These are phyloP conservation scores for Periconia macrospinosa DNA, from an alignment of 2,329 filamentous ascomycete genomes.

Conservation along the genomic window DNA sequence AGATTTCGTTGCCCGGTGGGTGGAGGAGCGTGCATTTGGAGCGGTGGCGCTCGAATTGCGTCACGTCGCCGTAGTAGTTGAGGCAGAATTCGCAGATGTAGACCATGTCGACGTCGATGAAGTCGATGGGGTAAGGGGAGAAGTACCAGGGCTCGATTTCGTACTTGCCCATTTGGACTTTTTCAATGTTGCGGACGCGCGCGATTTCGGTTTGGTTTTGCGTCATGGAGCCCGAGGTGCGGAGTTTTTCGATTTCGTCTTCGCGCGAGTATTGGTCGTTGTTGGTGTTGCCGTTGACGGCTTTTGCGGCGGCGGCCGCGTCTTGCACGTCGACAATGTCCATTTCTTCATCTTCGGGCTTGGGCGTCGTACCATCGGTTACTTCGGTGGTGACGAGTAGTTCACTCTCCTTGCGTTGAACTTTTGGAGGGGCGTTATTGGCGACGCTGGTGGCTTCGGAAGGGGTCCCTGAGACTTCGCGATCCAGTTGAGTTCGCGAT, in stretches of 20 bases:
- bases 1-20: conserved; percentile 96
- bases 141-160: conserved; percentile 99
- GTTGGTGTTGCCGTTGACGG: conserved; percentile 49
- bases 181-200: conserved; percentile 90
- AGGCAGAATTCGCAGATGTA: conserved; percentile 98
- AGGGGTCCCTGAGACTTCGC: conserved; percentile 59
- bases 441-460: conserved; percentile 52
- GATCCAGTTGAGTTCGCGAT: conserved; percentile 49
- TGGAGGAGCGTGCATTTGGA: conserved; percentile 88
- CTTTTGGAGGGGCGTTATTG: conserved; percentile 51
- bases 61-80: conserved; percentile 81
- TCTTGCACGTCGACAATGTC: conserved; percentile 57
- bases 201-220: conserved; percentile 97
- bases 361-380: conserved; percentile 50
- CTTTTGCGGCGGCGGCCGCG: conserved; percentile 56
- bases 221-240: conserved; percentile 96
- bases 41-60: conserved; percentile 82
- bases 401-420: conserved; percentile 58
- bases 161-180: conserved; percentile 88
- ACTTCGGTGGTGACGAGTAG: conserved; percentile 52
- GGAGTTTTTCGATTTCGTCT: conserved; percentile 93
- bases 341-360: conserved; percentile 55
- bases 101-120: conserved; percentile 84
- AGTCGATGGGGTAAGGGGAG: conserved; percentile 89
- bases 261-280: conserved; percentile 66